Evolutionary conservation across 2,329 filamentous ascomycete species (phyloP).

Genomic region (Dactylellina parvicollis): DNA sequence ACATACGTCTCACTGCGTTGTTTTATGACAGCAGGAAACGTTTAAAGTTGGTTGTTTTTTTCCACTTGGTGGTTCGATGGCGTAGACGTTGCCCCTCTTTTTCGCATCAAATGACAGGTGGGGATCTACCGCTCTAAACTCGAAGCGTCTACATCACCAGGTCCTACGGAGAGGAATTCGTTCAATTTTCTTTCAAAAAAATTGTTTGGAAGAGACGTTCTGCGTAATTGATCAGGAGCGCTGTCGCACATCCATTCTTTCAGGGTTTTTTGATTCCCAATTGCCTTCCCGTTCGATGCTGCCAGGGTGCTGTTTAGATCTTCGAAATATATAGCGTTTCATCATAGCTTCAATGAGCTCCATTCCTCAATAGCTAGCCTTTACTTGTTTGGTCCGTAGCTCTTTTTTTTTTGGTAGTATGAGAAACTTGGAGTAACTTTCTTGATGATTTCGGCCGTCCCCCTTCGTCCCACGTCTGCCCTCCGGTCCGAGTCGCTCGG

Average conservation of each 20-base stretch:
- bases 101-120: slow-evolving; percentile 1
- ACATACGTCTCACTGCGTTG: no score
- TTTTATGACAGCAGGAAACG: no score
- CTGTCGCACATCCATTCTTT: slow-evolving; percentile 15
- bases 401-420: not conserved
- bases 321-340: no score
- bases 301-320: no score
- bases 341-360: no score
- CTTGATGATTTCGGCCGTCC: not conserved
- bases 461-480: not conserved
- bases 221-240: slow-evolving; percentile 33
- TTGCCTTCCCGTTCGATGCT: slow-evolving; percentile 4
- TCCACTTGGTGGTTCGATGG: slow-evolving; percentile 2
- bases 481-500: slow-evolving; percentile 49
- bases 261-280: slow-evolving; percentile 33
- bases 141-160: slow-evolving; percentile 15
- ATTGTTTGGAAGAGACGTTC: not conserved
- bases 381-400: no score
- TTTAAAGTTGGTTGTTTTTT: no score
- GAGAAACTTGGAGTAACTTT: not conserved
- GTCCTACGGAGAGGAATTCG: slow-evolving; percentile 27
- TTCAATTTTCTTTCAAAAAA: slow-evolving; percentile 20
- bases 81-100: not conserved
- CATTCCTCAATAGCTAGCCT: no score
- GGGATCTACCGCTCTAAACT: slow-evolving; percentile 8